Base-by-base conservation (phyloP, 2,329 filamentous ascomycete genomes). In the Lasiodiplodia sp. region DNA sequence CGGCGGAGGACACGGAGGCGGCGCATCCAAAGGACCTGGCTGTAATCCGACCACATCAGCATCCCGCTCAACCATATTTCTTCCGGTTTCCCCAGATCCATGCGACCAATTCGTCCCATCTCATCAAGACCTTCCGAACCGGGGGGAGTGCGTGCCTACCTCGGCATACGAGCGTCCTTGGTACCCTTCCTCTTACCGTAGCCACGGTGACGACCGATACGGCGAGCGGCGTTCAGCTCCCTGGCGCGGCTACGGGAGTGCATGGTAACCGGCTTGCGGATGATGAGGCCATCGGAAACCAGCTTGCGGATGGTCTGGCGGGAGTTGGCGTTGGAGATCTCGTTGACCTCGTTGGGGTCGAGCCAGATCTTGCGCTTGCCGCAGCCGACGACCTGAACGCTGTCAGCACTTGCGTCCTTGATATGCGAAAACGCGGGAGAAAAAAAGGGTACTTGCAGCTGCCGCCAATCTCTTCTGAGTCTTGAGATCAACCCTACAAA, bases 141-240 rank as follows among this genome's bases (percentile, higher is more conserved):
- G 47, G 38, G 56, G 56, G 40, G 47, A 34, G 67, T 12, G 23
- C 44, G 66, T 74, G 75, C 92, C 83, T 92, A 96, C 92, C 91
- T 91, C 82, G 95, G 95, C 96, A 99, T 99, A 91, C 96, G 93
- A 83, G 96, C 95, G 84, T 99, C 95, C 83, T 93, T 93, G 81
- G 96, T 98, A 97, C 96, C 96, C 95, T 99, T 99, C 87, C 96
- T 93, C 94, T 99, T 99, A 93, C 96, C 96, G 88, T 97, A 97
- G 83, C 96, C 96, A 86, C 96, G 92, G 90, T 99, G 96, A 86
- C 96, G 90, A 83, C 96, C 96, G 82, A 97, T 94, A 82, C 94
- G 90, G 87, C 96, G 91, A 83, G 96, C 92, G 75, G 93, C 92
- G 85, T 92, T 97, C 84, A 99, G 89, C 86, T 96, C 94, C 81